Evolutionary conservation across 768 basidiomycete species (phyloP), one percentile per base, ranked within the genome.

Genomic region (Amanita pseudoporphyria): DNA sequence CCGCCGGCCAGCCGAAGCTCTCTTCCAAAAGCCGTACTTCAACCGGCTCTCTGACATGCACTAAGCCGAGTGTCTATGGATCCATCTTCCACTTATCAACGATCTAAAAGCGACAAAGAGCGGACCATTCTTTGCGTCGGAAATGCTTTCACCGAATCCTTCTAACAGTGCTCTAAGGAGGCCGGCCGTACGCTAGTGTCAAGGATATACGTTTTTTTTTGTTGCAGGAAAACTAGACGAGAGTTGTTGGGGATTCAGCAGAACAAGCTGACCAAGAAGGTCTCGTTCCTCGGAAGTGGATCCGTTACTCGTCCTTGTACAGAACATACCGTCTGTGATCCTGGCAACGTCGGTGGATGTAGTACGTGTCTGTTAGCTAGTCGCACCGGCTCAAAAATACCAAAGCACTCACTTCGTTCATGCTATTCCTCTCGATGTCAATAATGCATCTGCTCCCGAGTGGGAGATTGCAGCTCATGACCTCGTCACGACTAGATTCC

Each of bases 11-110:
- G 95, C 95, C 39, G 85, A 82, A 39, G 78, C 87, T 19, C 85
- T 98, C 55, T 98, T 99, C 78, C 79, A 98, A 69, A 87, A 93
- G 65, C 88, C 93, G 1, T 99, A 96, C 79, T 99, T 97, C 75
- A 78, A 90, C 65, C 82, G 97, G 31, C 77, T 99, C 51, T 81
- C 92, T 63, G 85, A 93, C 58, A n/a, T n/a, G 89, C 94, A 0
- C 79, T 99, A 99, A 67, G 94, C 82, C 6, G 96, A 99, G 67
- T 93, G 86, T 64, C 75, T 91, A 28, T 99, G 96, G 96, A 67
- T 96, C 21, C 95, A 99, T 67, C 76, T 97, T 18, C 74, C 78
- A 6, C 79, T 98, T 58, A 97, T 99, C 67, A 70, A 76, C 51
- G 74, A 83, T 52, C 78, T 97, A 45, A 76, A 78, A 53, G 66